A percentile compares a stretch with the other conserved stretches of the same genome.
phyloP scores from a whole-genome alignment of 306 rosid genomes.

The Quercus dentata region DNA sequence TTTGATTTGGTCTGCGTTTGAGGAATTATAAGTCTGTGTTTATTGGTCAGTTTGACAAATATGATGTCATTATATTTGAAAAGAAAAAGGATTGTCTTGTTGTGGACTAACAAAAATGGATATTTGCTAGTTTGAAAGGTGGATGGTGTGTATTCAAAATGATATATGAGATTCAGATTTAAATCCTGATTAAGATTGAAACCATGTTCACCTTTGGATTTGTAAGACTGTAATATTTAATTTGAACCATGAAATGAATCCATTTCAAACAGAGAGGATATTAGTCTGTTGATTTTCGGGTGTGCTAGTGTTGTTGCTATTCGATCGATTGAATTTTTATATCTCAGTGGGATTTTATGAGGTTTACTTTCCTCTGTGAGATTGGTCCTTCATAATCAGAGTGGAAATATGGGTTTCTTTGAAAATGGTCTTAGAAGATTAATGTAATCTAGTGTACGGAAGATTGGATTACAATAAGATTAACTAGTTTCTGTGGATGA shows the following conservation, averaged over 20 bases:
- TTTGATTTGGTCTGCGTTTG: not conserved
- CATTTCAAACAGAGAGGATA: too few relatives aligned
- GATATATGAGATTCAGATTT: not conserved
- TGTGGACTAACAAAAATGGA: not conserved
- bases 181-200: not conserved
- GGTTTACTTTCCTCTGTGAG: not conserved
- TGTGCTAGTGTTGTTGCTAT: not conserved
- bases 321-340: not conserved
- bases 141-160: not conserved
- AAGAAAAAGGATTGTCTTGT: too few relatives aligned
- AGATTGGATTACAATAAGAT: conserved; percentile 14
- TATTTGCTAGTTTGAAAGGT: not conserved
- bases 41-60: not conserved
- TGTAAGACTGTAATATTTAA: too few relatives aligned
- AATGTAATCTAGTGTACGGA: not conserved
- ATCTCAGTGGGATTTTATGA: not conserved
- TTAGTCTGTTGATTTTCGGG: not conserved
- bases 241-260: too few relatives aligned
- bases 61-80: too few relatives aligned
- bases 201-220: not conserved
- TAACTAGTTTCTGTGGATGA: not conserved
- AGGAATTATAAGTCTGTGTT: not conserved
- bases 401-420: not conserved
- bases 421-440: not conserved
- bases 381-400: not conserved